Base-by-base conservation (phyloP, 2,329 filamentous ascomycete species). In the Nothomitra cinnamomea region DNA sequence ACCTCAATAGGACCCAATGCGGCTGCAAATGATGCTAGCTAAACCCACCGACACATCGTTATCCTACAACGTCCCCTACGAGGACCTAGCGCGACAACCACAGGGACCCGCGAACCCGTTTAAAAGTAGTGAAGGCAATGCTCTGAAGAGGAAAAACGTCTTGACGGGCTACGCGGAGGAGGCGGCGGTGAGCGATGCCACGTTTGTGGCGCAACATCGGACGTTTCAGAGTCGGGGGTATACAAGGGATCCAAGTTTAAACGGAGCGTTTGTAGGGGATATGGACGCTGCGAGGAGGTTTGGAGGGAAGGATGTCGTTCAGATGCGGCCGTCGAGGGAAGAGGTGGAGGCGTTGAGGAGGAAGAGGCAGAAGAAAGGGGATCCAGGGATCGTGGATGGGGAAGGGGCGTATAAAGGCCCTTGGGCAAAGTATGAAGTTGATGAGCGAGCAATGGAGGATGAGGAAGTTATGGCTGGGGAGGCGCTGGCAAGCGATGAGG, bases 371-470 rank as follows among this genome's bases (percentile, higher is more conserved):
- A 80, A 73, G 59, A 95, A 92, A 64, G 92, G 92, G 49, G 82
- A 90, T 64, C 79, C 87, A 42, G 80, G 82, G 17, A 76, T 95
- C 40, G 83, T 89, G 0, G 89, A 95, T 61, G 92, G 92, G 0
- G 81, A 87, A 6, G 83, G 83, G 53, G 83, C 88, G 47, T 98
- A 98, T 67, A 77, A 94, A 38, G 94, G 94, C 0, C 94, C 92
- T 0, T 98, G 94, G 94, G 94, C 92, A 7, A 82, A 77, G 64
- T 95, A 94, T 63, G 75, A 80, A 58, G 73, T 81, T 51, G 80
- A 89, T 58, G 83, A 85, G 61, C 83, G 88, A 58, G 72, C 79
- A 32, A 78, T 77, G 53, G 77, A 85, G 55, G 80, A 86, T 17
- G 80, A 78, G 56, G 71, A 74, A 50, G 79, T 80, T n/a, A 70